Evolutionary conservation across 2,329 filamentous ascomycete species (phyloP).

Genomic region (Bipolaris bicolor): DNA sequence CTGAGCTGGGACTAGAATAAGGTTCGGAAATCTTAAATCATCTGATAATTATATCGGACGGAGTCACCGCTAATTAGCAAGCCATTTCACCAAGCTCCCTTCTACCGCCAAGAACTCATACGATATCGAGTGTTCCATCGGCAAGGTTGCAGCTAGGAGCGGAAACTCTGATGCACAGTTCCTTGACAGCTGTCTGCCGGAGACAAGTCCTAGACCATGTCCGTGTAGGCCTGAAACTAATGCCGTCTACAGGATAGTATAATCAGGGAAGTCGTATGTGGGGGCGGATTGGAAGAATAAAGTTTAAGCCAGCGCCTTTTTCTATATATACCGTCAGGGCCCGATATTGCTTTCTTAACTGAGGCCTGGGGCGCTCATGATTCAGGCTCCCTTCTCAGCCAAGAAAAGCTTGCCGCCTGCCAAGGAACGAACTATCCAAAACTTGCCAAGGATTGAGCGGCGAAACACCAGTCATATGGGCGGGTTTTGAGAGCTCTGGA

Average conservation of each 20-base stretch:
- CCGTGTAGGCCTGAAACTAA: background rate
- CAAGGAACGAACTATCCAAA: background rate
- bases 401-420: background rate
- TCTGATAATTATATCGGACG: background rate
- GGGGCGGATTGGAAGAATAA: background rate
- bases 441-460: too few relatives aligned
- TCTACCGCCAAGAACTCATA: background rate
- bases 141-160: background rate
- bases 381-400: background rate
- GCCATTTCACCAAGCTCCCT: background rate
- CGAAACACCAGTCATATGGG: background rate
- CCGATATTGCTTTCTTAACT: background rate
- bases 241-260: background rate
- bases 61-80: background rate
- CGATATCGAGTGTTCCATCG: background rate
- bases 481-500: background rate
- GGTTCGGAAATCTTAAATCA: too few relatives aligned
- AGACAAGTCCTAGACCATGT: background rate
- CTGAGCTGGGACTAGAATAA: too few relatives aligned
- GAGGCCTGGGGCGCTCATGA: background rate
- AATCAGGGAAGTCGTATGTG: background rate
- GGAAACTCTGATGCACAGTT: background rate
- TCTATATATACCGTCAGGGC: background rate
- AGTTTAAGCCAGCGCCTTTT: background rate
- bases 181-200: background rate